These are phyloP conservation scores for Linnemannia elongata DNA, from an alignment of 192 early-diverging fungal species.

Conservation along the genomic window DNA sequence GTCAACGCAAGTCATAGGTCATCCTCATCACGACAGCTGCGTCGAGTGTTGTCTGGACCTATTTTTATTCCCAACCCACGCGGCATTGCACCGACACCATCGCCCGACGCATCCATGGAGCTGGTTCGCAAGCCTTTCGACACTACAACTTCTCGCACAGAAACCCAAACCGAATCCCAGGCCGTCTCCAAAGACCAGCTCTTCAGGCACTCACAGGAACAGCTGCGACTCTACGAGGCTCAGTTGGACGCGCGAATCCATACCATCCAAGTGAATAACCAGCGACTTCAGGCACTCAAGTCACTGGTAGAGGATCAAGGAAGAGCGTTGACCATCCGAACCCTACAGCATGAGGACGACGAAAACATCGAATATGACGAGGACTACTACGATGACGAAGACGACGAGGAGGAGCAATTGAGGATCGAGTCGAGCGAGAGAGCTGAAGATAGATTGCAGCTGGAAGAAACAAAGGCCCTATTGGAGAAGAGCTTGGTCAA, in stretches of 20 bases:
- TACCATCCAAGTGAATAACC: conserved; percentile 24
- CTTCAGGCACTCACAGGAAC: background rate
- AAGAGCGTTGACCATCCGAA: conserved; percentile 1
- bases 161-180: background rate
- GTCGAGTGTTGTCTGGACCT: conserved; percentile 17
- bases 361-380: background rate
- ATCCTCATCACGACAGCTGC: conserved; percentile 10
- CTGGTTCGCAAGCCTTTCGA: background rate
- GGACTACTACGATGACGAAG: conserved; percentile 3
- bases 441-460: conserved; percentile 3
- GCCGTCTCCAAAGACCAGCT: background rate
- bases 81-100: conserved; percentile 38
- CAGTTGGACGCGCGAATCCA: conserved; percentile 37
- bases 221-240: conserved; percentile 17
- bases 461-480: conserved; percentile 12
- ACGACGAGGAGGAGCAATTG: conserved; percentile 14
- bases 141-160: background rate
- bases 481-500: conserved; percentile 21
- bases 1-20: background rate
- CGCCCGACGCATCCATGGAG: conserved; percentile 40
- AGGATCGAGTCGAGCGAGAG: background rate
- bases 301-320: conserved; percentile 13
- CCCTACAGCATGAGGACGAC: background rate
- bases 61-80: conserved; percentile 49
- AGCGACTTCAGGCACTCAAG: conserved; percentile 28